phyloP scores from a whole-genome alignment of 768 basidiomycete species.

The Tephrocybe sp. region DNA sequence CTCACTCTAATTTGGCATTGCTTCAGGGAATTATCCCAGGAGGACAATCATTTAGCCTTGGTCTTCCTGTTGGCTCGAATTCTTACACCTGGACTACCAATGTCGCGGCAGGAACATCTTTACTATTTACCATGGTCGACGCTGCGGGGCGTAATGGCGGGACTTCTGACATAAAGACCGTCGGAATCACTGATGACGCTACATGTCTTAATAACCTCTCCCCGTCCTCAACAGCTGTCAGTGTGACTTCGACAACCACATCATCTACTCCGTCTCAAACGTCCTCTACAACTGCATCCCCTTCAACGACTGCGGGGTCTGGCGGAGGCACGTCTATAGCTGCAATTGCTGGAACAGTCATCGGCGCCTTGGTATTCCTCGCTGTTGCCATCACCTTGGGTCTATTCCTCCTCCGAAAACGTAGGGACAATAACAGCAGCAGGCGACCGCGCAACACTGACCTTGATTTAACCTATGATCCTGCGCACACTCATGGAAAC shows the following conservation, averaged over 20 bases:
- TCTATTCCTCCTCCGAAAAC: constrained; percentile 47
- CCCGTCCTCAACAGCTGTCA: constrained; percentile 44
- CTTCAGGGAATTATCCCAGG: constrained; percentile 60
- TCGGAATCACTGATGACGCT: constrained; percentile 43
- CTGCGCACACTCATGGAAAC: constrained; percentile 17
- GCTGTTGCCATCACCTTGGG: constrained; percentile 49
- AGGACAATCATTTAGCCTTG: constrained; percentile 47
- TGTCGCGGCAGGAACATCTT: constrained; percentile 53
- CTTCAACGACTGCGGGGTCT: constrained; percentile 21
- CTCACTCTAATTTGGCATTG: background rate
- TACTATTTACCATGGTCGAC: constrained; percentile 58
- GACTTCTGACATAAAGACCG: constrained; percentile 47
- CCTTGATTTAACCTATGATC: constrained; percentile 38
- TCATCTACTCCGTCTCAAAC: constrained; percentile 15
- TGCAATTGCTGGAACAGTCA: constrained; percentile 49
- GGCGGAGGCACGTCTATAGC: constrained; percentile 31
- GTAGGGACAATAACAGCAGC: constrained; percentile 22
- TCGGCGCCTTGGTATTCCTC: constrained; percentile 51
- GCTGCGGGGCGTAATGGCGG: constrained; percentile 52
- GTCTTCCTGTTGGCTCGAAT: constrained; percentile 34
- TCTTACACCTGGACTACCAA: constrained; percentile 55
- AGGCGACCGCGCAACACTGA: constrained; percentile 29
- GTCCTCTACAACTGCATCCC: constrained; percentile 19
- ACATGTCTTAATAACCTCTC: constrained; percentile 53
- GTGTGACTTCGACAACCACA: constrained; percentile 6